Evolutionary conservation across 805 yeast species (phyloP), one percentile per base, ranked within the genome.

Genomic region (Gaillardinia entomophila): DNA sequence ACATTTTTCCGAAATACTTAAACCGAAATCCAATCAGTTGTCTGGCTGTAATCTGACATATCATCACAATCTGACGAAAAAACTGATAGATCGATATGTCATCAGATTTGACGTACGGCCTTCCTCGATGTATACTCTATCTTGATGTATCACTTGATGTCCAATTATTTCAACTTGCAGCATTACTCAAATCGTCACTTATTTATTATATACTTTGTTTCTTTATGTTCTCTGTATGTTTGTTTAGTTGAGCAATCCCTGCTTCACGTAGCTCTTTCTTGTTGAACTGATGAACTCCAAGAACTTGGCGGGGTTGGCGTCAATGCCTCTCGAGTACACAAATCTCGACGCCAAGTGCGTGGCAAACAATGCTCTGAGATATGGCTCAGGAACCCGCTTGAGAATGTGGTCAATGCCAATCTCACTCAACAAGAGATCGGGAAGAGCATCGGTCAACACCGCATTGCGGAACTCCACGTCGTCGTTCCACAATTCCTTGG

Each of bases 281-380:
- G 75, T 58, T 26, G 71, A 65, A 28, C 82, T 75, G 40, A 80
- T 76, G 49, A 73, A 81, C 50, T 79, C 87, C 55, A 81, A 71
- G 60, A 81, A 81, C 45, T 71, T 77, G 33, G 86, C 86, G 19
- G 85, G 94, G 57, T 86, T 85, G 28, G 90, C 77, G 40, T 77
- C 85, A 37, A 78, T 68, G 35, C 96, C 96, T 51, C 80, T 71
- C 17, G 82, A 69, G 60, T 88, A 88, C 34, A 88, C 94, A 58
- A 83, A 88, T 29, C 82, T 71, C 29, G 95, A 82, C 8, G 95
- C 88, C 48, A 88, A 68, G 51, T 77, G 81, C 23, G 92, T 82
- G 28, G 95, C 94, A 52, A 90, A 84, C 46, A 90, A 75, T 3
- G 96, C 95, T 52, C 78, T 80, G 55, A 90, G 68, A 57, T 90